Evolutionary conservation across 148 eudicot genomes (phyloP).

Genomic region (Simmondsia chinensis): DNA sequence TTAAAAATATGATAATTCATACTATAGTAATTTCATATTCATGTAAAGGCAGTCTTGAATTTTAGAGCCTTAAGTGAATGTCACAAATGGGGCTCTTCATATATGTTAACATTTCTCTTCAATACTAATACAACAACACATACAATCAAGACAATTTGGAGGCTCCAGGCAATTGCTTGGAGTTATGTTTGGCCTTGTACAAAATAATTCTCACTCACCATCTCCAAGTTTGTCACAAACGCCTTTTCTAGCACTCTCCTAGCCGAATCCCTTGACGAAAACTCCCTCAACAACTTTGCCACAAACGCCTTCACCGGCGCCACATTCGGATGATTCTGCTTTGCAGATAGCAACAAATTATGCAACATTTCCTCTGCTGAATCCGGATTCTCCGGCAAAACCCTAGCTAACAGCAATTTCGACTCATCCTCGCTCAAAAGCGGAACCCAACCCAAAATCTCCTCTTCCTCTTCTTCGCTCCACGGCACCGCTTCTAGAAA

Average conservation of each 20-base stretch:
- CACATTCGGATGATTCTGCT: slow-evolving; percentile 63
- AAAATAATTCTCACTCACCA: no score
- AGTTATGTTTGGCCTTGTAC: no score
- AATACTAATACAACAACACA: no score
- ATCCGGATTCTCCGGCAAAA: slow-evolving; percentile 27
- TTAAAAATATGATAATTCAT: no score
- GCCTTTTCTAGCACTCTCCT: slow-evolving; percentile 53
- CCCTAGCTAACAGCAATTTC: slow-evolving; percentile 56
- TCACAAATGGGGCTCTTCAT: no score
- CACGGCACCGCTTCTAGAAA: slow-evolving; percentile 92
- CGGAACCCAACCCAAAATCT: slow-evolving; percentile 38
- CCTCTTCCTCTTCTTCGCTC: slow-evolving; percentile 70
- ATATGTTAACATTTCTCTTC: no score
- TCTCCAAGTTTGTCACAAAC: slow-evolving; percentile 49
- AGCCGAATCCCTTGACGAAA: slow-evolving; percentile 51
- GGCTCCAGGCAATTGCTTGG: no score
- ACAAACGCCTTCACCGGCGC: slow-evolving; percentile 89
- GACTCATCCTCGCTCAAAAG: slow-evolving; percentile 50
- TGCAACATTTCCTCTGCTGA: slow-evolving; percentile 69
- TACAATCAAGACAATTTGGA: no score
- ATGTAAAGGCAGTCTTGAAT: no score
- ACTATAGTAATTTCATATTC: no score
- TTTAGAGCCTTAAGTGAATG: no score
- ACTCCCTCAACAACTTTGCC: slow-evolving; percentile 66
- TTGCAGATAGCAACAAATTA: slow-evolving; percentile 48